Conservation (phyloP, 2,329 filamentous ascomycete genomes). For the Magnaporthiopsis poae region DNA sequence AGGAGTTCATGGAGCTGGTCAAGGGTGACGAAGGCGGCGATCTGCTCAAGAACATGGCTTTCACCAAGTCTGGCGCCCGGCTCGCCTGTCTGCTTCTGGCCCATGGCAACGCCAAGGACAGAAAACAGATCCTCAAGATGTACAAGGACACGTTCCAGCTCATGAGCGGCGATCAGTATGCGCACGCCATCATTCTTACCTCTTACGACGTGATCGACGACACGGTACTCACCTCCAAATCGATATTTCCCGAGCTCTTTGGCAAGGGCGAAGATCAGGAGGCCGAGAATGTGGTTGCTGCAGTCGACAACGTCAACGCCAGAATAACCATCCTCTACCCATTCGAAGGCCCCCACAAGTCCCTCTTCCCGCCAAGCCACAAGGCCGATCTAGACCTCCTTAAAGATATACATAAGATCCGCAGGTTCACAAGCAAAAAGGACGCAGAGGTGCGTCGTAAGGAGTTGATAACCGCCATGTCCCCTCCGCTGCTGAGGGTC, state of each 20-base stretch:
- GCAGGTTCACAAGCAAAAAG: slow-evolving; percentile 84
- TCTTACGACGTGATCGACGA: slow-evolving; percentile 91
- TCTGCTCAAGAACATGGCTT: slow-evolving; percentile 86
- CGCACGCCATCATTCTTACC: slow-evolving; percentile 70
- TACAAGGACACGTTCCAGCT: slow-evolving; percentile 83
- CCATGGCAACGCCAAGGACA: slow-evolving; percentile 80
- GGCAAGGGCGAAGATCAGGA: slow-evolving; percentile 57
- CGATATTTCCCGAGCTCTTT: slow-evolving; percentile 77
- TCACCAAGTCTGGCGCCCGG: slow-evolving; percentile 78
- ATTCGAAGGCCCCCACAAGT: slow-evolving; percentile 57
- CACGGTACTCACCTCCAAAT: slow-evolving; percentile 76
- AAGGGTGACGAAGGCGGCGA: slow-evolving; percentile 88
- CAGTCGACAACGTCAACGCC: slow-evolving; percentile 56
- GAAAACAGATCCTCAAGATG: slow-evolving; percentile 72
- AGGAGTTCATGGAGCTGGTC: slow-evolving; percentile 78
- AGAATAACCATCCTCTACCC: slow-evolving; percentile 68
- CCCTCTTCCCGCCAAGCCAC: slow-evolving; percentile 52
- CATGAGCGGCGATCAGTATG: slow-evolving; percentile 72
- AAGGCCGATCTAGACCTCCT: slow-evolving; percentile 61
- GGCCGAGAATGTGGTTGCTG: slow-evolving; percentile 52
- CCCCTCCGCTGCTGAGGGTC: slow-evolving; percentile 63
- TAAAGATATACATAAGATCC: slow-evolving; percentile 66
- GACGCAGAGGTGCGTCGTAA: slow-evolving; percentile 64
- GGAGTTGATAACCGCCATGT: slow-evolving; percentile 66
- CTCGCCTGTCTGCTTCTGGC: slow-evolving; percentile 75